Percentiles rank a stretch among this genome's conserved stretches.
Evolutionary conservation across 441 rosid species (phyloP).

Genomic region (Bocquillonia castaneifolia): DNA sequence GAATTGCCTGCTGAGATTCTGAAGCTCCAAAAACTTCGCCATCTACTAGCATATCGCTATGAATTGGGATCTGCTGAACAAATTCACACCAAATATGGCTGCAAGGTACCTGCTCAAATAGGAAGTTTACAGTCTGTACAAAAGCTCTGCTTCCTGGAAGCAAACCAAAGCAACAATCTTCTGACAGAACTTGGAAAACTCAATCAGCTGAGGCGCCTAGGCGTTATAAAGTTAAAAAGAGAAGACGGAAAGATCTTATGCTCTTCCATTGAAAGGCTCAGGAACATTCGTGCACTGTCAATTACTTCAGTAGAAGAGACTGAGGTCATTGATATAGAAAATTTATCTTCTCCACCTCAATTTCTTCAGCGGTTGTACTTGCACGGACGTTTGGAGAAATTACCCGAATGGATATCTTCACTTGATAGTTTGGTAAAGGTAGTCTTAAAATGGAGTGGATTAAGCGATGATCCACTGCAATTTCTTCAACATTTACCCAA

Average conservation of each 20-base stretch:
- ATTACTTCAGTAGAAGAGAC: conserved; percentile 23
- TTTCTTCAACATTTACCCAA: conserved; percentile 35
- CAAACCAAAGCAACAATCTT: conserved; percentile 22
- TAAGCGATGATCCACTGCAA: conserved; percentile 31
- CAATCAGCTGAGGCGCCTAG: conserved; percentile 33
- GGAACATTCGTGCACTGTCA: conserved; percentile 32
- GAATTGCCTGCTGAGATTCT: conserved; percentile 26
- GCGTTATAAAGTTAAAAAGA: conserved; percentile 30
- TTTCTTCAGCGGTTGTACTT: conserved; percentile 35
- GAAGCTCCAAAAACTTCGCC: conserved; percentile 32
- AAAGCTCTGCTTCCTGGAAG: conserved; percentile 36
- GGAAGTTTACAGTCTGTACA: conserved; percentile 33
- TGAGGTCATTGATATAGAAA: conserved; percentile 29
- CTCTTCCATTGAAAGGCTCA: conserved; percentile 29
- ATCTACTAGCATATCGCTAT: conserved; percentile 36
- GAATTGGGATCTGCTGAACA: conserved; percentile 23
- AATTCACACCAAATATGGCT: conserved; percentile 32
- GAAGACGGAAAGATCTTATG: conserved; percentile 37
- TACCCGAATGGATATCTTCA: conserved; percentile 36
- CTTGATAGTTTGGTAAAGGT: conserved; percentile 31
- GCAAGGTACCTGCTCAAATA: conserved; percentile 28
- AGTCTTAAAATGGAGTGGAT: conserved; percentile 34
- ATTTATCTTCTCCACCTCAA: conserved; percentile 25
- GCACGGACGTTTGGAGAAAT: conserved; percentile 26
- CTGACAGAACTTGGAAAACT: conserved; percentile 33